Base-by-base conservation (phyloP, 179 eudicot species). In the Gypsophila paniculata region DNA sequence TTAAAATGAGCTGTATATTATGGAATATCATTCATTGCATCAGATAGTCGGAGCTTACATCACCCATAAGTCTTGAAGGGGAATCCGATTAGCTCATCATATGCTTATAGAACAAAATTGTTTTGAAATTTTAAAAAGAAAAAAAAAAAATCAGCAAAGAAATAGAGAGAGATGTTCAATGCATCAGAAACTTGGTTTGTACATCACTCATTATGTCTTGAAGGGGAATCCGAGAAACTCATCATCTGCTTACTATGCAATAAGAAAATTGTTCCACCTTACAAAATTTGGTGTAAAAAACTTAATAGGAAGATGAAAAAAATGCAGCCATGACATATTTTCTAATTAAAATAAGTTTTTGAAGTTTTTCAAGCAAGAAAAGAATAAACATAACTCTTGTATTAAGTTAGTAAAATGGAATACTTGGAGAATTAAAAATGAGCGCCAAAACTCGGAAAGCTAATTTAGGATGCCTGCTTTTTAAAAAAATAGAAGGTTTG, bases 11-110 rank as follows among this genome's bases (percentile, higher is more conserved):
- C n/a, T n/a, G n/a, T n/a, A n/a, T n/a, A n/a, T n/a, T 36, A 36
- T 7, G 42, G 7, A 36, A 2, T 36, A 36, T 36, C 42, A 36
- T 48, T 69, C 13, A 70, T 14, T 29, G 84, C 88, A 87, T 87
- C 95, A 86, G 91, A 84, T 65, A 72, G 66, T 84, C 89, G 90
- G 90, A 79, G 83, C 82, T 76, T 39, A 77, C 89, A 87, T 89
- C 96, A 91, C 78, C 80, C 94, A 78, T 5, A 81, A 34, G 90
- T 87, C 90, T 72, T 90, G 95, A 91, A 89, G 92, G 95, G 88
- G 95, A 89, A 91, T 91, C 92, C 91, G 89, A 89, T 81, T 74
- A 76, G 74, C 69, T 91, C 95, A 81, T 89, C 97, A 82, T 80
- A 10, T 84, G 90, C 92, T 71, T 60, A 66, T 4, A 46, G 9